Percentiles rank a stretch among this genome's conserved stretches.
phyloP scores from a whole-genome alignment of 768 basidiomycete species.

The Stropharia rugosoannulata region DNA sequence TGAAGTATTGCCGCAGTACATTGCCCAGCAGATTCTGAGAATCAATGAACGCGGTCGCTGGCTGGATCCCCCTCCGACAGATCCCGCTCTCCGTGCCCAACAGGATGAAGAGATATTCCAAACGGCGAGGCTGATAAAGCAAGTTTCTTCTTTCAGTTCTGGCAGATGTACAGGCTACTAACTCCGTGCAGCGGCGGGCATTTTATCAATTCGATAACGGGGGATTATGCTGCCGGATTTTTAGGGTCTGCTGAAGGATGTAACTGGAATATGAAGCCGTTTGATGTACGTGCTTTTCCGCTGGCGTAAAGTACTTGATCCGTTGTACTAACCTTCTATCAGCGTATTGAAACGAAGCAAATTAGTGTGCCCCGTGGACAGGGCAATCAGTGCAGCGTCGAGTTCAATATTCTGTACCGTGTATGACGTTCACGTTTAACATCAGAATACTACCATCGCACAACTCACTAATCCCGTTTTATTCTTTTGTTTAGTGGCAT shows the following conservation, averaged over 20 bases:
- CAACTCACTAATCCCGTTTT: neutral
- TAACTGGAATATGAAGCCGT: constrained; percentile 51
- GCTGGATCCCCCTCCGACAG: constrained; percentile 37
- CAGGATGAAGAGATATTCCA: constrained; percentile 65
- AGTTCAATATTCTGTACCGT: constrained; percentile 58
- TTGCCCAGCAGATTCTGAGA: constrained; percentile 49
- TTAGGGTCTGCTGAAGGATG: constrained; percentile 53
- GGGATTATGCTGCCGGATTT: constrained; percentile 60
- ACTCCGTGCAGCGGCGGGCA: constrained; percentile 40
- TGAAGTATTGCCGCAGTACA: constrained; percentile 36
- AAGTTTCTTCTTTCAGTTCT: constrained; percentile 4
- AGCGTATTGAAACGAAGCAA: constrained; percentile 38
- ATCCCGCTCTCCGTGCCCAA: constrained; percentile 15
- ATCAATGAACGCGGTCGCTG: constrained; percentile 54
- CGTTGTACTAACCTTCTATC: neutral
- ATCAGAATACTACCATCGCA: neutral
- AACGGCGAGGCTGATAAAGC: constrained; percentile 52
- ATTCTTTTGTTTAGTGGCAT: constrained; percentile 45
- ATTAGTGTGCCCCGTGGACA: constrained; percentile 43
- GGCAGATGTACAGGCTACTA: neutral
- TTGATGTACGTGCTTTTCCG: constrained; percentile 26
- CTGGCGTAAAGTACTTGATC: neutral
- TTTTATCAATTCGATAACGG: constrained; percentile 52
- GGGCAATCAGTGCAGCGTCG: constrained; percentile 67
- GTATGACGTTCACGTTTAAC: constrained; percentile 19